Evolutionary conservation across 2,329 filamentous ascomycete species (phyloP).

Genomic region (Reticulascus tulasneorum): DNA sequence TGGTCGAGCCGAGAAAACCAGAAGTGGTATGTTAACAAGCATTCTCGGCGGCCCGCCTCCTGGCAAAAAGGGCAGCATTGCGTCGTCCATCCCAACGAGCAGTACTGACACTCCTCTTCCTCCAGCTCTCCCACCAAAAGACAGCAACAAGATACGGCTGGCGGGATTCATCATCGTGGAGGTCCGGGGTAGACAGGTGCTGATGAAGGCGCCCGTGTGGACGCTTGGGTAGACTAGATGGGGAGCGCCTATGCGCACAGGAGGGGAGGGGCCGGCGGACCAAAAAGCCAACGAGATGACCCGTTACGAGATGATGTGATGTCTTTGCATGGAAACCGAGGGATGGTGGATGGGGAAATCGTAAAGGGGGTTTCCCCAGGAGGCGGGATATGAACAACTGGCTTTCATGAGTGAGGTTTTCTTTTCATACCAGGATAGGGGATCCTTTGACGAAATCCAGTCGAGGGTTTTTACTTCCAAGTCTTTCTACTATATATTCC

Average conservation of each 20-base stretch:
- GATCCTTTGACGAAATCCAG: constrained; percentile 2
- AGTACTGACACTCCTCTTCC: constrained; percentile 36
- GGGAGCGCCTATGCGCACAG: background rate
- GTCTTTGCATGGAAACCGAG: no score
- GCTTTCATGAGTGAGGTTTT: constrained; percentile 11
- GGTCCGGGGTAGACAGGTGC: constrained; percentile 69
- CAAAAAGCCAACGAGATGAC: constrained; percentile 4
- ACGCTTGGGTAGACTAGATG: constrained; percentile 33
- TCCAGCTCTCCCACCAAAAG: constrained; percentile 37
- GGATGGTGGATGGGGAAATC: constrained; percentile 1
- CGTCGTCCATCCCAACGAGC: constrained; percentile 20
- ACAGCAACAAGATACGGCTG: constrained; percentile 61
- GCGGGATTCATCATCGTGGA: constrained; percentile 72
- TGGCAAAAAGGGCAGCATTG: constrained; percentile 27
- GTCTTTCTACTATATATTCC: no score
- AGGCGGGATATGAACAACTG: constrained; percentile 2
- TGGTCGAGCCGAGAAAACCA: constrained; percentile 36
- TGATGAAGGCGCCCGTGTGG: constrained; percentile 75
- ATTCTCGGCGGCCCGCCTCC: constrained; percentile 14
- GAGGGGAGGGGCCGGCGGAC: background rate
- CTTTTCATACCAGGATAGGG: constrained; percentile 10
- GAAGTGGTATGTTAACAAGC: constrained; percentile 40
- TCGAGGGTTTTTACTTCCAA: constrained; percentile 6
- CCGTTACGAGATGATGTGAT: no score
- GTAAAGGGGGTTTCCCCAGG: constrained; percentile 1